Evolutionary conservation across 768 basidiomycete species (phyloP).

Genomic region (Kwoniella sp.): DNA sequence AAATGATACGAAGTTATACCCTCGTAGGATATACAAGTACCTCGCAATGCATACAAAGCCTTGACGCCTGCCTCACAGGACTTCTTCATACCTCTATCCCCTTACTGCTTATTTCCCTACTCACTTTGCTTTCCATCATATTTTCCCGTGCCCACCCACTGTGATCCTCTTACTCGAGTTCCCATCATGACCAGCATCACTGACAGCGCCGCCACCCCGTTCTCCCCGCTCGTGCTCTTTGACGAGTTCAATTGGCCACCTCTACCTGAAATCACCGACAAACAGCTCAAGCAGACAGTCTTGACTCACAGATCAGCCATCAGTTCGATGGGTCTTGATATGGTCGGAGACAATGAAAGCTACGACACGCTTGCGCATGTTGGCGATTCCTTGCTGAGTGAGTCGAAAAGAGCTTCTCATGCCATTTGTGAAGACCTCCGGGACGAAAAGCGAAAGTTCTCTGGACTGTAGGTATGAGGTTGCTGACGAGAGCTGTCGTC

Average conservation of each 20-base stretch:
- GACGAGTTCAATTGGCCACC: constrained; percentile 25
- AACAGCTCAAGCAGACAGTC: constrained; percentile 19
- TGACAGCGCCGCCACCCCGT: neutral
- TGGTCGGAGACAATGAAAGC: neutral
- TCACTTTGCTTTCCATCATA: constrained; percentile 3
- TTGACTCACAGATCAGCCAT: constrained; percentile 33
- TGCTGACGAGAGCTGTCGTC: neutral
- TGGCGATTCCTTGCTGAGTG: constrained; percentile 33
- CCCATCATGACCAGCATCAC: neutral
- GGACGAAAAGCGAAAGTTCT: neutral
- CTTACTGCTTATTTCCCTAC: neutral
- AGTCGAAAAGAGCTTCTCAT: constrained; percentile 3
- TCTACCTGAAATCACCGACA: constrained; percentile 29
- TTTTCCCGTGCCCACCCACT: too few species aligned
- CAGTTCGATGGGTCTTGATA: neutral
- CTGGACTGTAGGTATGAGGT: too few species aligned
- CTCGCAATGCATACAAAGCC: too few species aligned
- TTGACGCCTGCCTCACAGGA: too few species aligned
- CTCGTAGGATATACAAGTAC: too few species aligned
- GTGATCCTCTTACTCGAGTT: neutral
- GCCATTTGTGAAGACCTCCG: neutral
- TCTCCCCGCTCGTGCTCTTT: constrained; percentile 8
- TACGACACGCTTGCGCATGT: constrained; percentile 46
- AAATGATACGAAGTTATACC: too few species aligned
- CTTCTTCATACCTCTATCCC: too few species aligned